These are phyloP conservation scores for Chlamydomonas reinhardtii DNA, from an alignment of 163 green algal genomes.

Conservation along the genomic window DNA sequence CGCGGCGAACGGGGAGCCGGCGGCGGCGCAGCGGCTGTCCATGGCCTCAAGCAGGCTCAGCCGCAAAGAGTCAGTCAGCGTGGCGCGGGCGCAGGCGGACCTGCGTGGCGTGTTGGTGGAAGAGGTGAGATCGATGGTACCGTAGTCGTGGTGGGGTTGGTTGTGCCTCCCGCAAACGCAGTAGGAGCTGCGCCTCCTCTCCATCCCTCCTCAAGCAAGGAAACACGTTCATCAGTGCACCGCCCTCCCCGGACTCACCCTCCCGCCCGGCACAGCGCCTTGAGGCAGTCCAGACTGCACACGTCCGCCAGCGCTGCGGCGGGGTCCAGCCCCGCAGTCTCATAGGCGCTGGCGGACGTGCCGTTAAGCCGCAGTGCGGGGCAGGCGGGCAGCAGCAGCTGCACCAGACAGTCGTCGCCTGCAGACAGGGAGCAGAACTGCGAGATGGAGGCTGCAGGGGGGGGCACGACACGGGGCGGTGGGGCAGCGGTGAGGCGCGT, in stretches of 20 bases:
- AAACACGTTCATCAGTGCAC: too few relatives aligned
- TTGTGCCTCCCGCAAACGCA: too few relatives aligned
- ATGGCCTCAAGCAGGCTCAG: constrained; percentile 32
- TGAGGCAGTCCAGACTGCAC: constrained; percentile 30
- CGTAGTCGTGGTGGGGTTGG: too few relatives aligned
- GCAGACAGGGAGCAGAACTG: not conserved
- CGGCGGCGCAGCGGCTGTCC: constrained; percentile 3
- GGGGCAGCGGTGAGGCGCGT: too few relatives aligned
- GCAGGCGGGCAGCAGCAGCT: constrained; percentile 27
- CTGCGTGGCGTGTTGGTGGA: not conserved
- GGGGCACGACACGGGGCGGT: not conserved
- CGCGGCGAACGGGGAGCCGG: not conserved
- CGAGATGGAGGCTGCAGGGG: constrained; percentile 1
- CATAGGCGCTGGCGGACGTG: not conserved
- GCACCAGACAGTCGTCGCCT: constrained; percentile 22
- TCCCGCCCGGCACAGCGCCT: constrained; percentile 6
- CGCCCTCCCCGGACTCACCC: too few relatives aligned
- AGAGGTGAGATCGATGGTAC: too few relatives aligned
- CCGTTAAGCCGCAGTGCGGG: not conserved
- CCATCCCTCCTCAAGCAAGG: too few relatives aligned
- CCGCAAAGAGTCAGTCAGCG: constrained; percentile 17
- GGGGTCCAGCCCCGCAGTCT: not conserved
- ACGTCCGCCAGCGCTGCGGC: not conserved
- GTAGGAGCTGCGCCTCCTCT: too few relatives aligned
- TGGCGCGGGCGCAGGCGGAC: not conserved